Conservation (phyloP, 2,329 filamentous ascomycete genomes). For the Akanthomyces dipterigenus region DNA sequence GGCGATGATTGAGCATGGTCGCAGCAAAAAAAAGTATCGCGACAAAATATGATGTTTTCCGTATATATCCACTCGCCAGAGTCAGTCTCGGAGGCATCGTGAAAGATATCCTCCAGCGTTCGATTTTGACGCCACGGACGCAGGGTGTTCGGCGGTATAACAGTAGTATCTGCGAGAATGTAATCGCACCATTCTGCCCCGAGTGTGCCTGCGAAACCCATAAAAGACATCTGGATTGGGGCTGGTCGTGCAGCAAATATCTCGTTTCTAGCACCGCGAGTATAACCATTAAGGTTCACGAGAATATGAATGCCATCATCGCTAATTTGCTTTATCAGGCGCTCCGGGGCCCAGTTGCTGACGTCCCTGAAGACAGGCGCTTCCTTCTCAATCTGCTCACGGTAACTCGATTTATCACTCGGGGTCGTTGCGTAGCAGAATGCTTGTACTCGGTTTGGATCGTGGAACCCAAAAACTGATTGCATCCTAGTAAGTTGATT, state of each 20-base stretch:
- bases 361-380: constrained; percentile 87
- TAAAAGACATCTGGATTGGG: constrained; percentile 98
- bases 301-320: constrained; percentile 87
- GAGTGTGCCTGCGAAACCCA: constrained; percentile 95
- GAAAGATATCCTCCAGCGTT: constrained; percentile 62
- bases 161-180: constrained; percentile 80
- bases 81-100: constrained; percentile 60
- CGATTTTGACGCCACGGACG: constrained; percentile 72
- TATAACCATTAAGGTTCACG: constrained; percentile 97
- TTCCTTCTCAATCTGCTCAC: constrained; percentile 87
- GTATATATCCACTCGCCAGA: constrained; percentile 86
- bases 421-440: constrained; percentile 94
- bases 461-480: constrained; percentile 90
- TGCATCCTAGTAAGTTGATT: constrained; percentile 61
- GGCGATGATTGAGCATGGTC: constrained; percentile 92
- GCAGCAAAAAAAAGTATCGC: constrained; percentile 96
- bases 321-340: constrained; percentile 78
- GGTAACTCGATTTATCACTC: constrained; percentile 82
- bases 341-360: constrained; percentile 78
- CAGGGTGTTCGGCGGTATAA: constrained; percentile 75
- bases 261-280: constrained; percentile 91
- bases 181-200: constrained; percentile 99
- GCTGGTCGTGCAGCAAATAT: constrained; percentile 92
- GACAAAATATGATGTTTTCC: constrained; percentile 92
- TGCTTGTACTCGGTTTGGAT: constrained; percentile 65